Evolutionary conservation across 2,329 filamentous ascomycete species (phyloP).

Genomic region (Penicillium concentricum): DNA sequence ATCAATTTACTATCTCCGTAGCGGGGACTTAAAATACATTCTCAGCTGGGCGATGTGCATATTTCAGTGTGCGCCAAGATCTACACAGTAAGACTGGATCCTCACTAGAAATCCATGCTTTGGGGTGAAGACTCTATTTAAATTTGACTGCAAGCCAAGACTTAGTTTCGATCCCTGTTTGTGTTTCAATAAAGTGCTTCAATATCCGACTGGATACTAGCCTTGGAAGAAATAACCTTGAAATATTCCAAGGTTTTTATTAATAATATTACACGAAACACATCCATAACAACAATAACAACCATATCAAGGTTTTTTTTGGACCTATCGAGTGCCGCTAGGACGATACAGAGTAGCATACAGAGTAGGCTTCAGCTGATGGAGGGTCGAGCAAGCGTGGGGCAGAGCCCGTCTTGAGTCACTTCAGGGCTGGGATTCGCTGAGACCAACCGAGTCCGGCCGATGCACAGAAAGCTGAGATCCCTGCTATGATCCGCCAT

Average conservation of each 20-base stretch:
- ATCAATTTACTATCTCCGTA: neutral
- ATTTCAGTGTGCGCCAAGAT: conserved; percentile 6
- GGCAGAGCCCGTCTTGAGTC: conserved; percentile 31
- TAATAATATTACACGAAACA: conserved; percentile 5
- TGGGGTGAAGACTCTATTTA: conserved; percentile 8
- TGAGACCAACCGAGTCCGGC: conserved; percentile 27
- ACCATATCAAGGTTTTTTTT: conserved; percentile 7
- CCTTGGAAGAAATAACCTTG: neutral
- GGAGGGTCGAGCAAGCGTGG: conserved; percentile 34
- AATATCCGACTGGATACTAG: neutral
- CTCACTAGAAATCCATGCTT: neutral
- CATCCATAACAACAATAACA: neutral
- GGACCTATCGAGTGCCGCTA: conserved; percentile 21
- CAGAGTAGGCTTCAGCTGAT: conserved; percentile 35
- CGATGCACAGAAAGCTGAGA: conserved; percentile 32
- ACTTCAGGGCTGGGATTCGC: conserved; percentile 35
- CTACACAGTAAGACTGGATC: neutral
- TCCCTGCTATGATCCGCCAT: conserved; percentile 40
- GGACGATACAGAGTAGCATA: neutral
- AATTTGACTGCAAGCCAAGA: conserved; percentile 6
- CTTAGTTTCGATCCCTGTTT: conserved; percentile 1
- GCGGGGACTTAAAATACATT: neutral
- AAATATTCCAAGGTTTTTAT: neutral
- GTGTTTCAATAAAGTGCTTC: neutral
- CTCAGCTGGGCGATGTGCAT: conserved; percentile 9